Percentiles rank a stretch among this genome's conserved stretches.
Conservation (phyloP, 2,329 filamentous ascomycete genomes). For the Bipolaris cookei region DNA sequence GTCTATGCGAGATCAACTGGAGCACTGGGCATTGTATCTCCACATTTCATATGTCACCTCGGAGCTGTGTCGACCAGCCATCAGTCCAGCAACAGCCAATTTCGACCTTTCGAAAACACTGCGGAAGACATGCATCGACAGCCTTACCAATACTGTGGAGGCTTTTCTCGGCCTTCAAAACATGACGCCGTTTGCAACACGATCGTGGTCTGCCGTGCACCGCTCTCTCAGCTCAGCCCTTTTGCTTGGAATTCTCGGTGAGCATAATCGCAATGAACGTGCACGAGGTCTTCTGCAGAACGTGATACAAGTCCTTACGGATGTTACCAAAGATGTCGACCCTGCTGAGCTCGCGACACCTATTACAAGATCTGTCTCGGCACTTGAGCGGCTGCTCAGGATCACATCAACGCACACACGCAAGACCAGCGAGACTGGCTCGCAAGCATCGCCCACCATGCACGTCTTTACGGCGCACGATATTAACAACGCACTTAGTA, state of each 20-base stretch:
- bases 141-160: constrained; percentile 63
- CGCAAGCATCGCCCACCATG: constrained; percentile 40
- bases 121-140: constrained; percentile 62
- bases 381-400: constrained; percentile 53
- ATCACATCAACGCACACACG: constrained; percentile 31
- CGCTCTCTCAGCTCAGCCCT: constrained; percentile 54
- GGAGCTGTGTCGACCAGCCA: constrained; percentile 66
- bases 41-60: constrained; percentile 68
- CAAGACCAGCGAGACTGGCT: constrained; percentile 39
- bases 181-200: constrained; percentile 54
- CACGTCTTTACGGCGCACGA: constrained; percentile 47
- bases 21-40: constrained; percentile 66
- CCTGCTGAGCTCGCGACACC: constrained; percentile 57
- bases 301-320: constrained; percentile 54
- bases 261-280: constrained; percentile 53
- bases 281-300: constrained; percentile 55
- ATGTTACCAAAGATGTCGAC: constrained; percentile 56
- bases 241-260: constrained; percentile 54
- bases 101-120: constrained; percentile 56
- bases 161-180: constrained; percentile 66
- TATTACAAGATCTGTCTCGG: constrained; percentile 55
- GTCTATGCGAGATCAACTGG: constrained; percentile 60
- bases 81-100: constrained; percentile 59
- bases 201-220: constrained; percentile 54
- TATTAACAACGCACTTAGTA: constrained; percentile 45